A percentile compares a stretch with the other conserved stretches of the same genome.
Conservation (phyloP, 352 stramenopile genomes). For the Pythium scleroteichum region DNA sequence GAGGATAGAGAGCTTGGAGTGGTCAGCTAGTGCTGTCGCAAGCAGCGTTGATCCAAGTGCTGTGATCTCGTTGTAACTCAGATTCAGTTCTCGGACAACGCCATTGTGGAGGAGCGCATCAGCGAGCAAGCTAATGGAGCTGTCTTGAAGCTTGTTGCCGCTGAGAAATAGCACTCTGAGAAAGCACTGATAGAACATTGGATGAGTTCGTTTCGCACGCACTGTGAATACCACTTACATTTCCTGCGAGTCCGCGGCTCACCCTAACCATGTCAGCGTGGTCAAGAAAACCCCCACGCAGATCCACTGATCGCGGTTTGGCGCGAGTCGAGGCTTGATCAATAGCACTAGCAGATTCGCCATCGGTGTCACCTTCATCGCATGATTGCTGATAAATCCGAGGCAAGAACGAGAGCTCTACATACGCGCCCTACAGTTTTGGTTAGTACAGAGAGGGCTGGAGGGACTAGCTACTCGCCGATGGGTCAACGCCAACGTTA, state of each 20-base stretch:
- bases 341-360: not conserved
- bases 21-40: constrained; percentile 46
- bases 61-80: constrained; percentile 74
- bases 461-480: constrained; percentile 1
- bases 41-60: constrained; percentile 54
- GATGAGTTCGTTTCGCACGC: too few species aligned
- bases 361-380: not conserved
- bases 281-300: constrained; percentile 58
- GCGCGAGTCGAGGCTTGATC: not conserved
- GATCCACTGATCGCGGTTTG: constrained; percentile 32
- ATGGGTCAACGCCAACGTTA: constrained; percentile 27
- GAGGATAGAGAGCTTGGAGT: constrained; percentile 42
- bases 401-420: constrained; percentile 7
- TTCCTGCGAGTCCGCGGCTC: constrained; percentile 42
- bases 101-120: constrained; percentile 56
- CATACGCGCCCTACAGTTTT: constrained; percentile 1
- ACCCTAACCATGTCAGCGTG: constrained; percentile 43
- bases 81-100: constrained; percentile 49
- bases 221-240: too few species aligned
- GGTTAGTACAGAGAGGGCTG: not conserved
- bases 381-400: not conserved
- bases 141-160: constrained; percentile 67
- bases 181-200: constrained; percentile 38
- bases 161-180: constrained; percentile 57
- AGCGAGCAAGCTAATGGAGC: constrained; percentile 47